Percentiles rank a stretch among this genome's conserved stretches.
Evolutionary conservation across 352 stramenopile species (phyloP).

Genomic region (Globisporangium recalcitrans): DNA sequence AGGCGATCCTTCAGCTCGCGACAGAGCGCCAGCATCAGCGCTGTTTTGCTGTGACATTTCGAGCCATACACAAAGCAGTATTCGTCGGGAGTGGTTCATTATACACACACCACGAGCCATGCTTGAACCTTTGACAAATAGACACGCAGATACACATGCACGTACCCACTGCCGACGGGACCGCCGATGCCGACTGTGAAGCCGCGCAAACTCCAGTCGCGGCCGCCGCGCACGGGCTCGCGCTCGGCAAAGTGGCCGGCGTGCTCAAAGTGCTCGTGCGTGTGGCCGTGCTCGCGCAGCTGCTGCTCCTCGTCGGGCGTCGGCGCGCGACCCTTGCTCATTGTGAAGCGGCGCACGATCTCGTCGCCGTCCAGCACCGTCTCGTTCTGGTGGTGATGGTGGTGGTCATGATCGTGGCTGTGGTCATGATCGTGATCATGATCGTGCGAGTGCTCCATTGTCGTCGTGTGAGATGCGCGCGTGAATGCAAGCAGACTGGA

Average conservation of each 20-base stretch:
- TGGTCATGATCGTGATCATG: slow-evolving; percentile 23
- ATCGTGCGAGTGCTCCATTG: slow-evolving; percentile 12
- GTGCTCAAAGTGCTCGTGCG: slow-evolving; percentile 85
- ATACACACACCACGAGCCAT: too few species aligned
- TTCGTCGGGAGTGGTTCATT: neutral
- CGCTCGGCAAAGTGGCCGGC: slow-evolving; percentile 67
- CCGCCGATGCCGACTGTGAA: slow-evolving; percentile 97
- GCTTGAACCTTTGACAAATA: too few species aligned
- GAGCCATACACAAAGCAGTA: neutral
- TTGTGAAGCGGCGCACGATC: slow-evolving; percentile 60
- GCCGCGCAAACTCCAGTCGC: slow-evolving; percentile 79
- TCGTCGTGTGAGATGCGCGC: neutral
- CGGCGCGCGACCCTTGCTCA: slow-evolving; percentile 48
- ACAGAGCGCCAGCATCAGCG: slow-evolving; percentile 92
- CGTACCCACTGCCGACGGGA: slow-evolving; percentile 87
- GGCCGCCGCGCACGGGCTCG: slow-evolving; percentile 39
- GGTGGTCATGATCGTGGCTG: slow-evolving; percentile 24
- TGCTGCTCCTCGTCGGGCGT: slow-evolving; percentile 74
- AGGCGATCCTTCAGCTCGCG: slow-evolving; percentile 75
- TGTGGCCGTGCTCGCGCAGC: slow-evolving; percentile 82
- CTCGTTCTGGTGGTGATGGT: slow-evolving; percentile 17
- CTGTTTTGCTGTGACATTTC: slow-evolving; percentile 88
- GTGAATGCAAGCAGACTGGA: too few species aligned
- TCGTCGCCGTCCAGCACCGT: slow-evolving; percentile 52
- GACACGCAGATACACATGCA: too few species aligned